Evolutionary conservation across 2,329 filamentous ascomycete genomes (phyloP), one percentile per base, ranked within the genome.

Genomic region (Monosporascus sp.): DNA sequence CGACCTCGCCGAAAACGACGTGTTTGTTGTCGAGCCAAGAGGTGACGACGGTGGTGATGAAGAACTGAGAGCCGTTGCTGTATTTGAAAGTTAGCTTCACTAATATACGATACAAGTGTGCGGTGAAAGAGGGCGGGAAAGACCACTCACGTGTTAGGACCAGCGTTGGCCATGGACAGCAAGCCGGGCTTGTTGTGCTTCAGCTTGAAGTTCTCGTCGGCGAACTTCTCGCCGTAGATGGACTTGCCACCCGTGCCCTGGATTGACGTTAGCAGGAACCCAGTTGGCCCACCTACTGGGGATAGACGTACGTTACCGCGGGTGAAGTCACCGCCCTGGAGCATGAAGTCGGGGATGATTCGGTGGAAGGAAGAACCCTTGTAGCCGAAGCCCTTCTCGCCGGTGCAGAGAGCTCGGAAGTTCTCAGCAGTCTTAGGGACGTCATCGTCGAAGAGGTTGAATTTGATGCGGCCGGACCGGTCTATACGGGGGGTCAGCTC

Each of bases 51-150:
- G 93, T 97, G 67, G 93, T 97, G 71, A 97, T 78, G 81, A 97
- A 97, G 82, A 97, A 97, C 75, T 97, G 93, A 50, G 90, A 96
- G 67, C 94, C 94, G 78, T 99, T 99, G 73, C 94, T 96, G 58
- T 75, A 76, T 26, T 24, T 77, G 75, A 22, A 17, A 37, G 9
- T 41, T 38, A 26, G 47, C 20, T 58, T 11, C 20, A 5, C 19
- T 37, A 24, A 38, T n/a, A 19, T 17, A 20, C 19, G 24, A 37
- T 58, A 52, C 49, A 24, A 19, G 6, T n/a, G 38, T 37, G 17
- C 3, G 20, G 8, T 37, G 6, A 41, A 17, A 6, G 35, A 6
- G 27, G 11, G 45, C 3, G 1, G 37, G 47, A 7, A 38, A 40
- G 22, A 11, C 4, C 14, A 61, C 81, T 74, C 79, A 86, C 84